Base-by-base conservation (phyloP, 345 rosid genomes). In the Adansonia digitata region DNA sequence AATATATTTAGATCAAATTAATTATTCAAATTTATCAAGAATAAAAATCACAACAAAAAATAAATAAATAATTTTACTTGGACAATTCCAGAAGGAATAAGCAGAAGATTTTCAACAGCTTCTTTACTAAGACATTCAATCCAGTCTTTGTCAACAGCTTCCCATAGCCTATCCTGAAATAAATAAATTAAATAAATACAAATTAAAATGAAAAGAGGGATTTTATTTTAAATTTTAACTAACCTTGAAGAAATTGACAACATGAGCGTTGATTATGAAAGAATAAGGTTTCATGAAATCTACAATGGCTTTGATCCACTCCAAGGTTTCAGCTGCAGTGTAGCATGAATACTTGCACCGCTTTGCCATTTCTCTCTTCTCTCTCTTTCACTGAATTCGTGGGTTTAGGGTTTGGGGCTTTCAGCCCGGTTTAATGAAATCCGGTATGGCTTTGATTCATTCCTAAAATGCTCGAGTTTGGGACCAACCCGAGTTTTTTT, bases 241-340 rank as follows among this genome's bases (percentile, higher is more conserved):
- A 72, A 88, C 91, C 80, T 77, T 85, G 79, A 91, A 91, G 91
- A 94, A 94, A 88, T 91, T 92, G 86, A 91, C 94, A 45, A 91
- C 88, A 61, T 84, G 94, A 61, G 97, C 92, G 62, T 85, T 85
- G 37, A 81, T 83, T 35, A 92, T 71, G 80, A 83, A 87, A 68
- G 79, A 17, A 74, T 66, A 92, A 17, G 94, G 97, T 69, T 74
- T 57, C 5, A 92, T 57, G 84, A 92, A 94, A 55, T 77, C 82
- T 49, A 84, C 71, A 43, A 94, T 91, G 57, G 92, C 90, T 42
- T 77, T 76, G 45, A 94, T 88, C 97, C 97, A 92, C 74, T 88
- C 86, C 60, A 84, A 84, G 74, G 97, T 94, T 73, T 86, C 85
- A 24, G 80, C 74, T 3, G 89, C 93, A 27, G 81, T 88, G 53